Conservation (phyloP, 495 filamentous ascomycete genomes). For the Parachaetomium inaequale region DNA sequence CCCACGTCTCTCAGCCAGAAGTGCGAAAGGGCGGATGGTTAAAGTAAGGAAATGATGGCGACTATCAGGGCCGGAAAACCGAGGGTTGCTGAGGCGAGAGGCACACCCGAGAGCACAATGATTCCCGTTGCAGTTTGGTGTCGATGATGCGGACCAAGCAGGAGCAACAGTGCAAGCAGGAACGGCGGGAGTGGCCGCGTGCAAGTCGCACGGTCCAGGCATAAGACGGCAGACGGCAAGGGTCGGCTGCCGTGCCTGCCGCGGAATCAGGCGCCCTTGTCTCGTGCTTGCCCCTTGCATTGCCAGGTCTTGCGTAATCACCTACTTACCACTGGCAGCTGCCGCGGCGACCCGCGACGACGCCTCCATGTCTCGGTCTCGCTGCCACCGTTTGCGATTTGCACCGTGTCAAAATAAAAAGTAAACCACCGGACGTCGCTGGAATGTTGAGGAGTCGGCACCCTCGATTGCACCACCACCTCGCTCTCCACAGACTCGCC, state of each 20-base stretch:
- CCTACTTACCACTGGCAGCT: neutral
- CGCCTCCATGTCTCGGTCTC: neutral
- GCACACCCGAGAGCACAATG: neutral
- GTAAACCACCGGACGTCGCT: too few species aligned
- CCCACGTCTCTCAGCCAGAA: neutral
- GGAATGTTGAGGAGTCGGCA: neutral
- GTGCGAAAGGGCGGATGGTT: too few species aligned
- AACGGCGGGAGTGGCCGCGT: neutral
- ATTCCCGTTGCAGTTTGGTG: neutral
- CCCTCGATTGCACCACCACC: neutral
- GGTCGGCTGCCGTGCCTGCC: slow-evolving; percentile 8
- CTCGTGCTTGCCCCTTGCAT: slow-evolving; percentile 7
- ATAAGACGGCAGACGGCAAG: neutral
- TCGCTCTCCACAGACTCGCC: neutral
- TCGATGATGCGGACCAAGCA: neutral
- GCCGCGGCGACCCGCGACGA: too few species aligned
- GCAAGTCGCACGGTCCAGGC: neutral
- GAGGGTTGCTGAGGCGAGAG: neutral
- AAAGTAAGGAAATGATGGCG: too few species aligned
- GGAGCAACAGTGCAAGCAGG: neutral
- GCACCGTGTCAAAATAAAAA: too few species aligned
- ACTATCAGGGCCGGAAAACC: neutral
- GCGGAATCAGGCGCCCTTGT: slow-evolving; percentile 6
- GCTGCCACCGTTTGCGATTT: too few species aligned
- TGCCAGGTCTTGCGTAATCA: neutral